Percentiles rank a stretch among this genome's conserved stretches.
Conservation (phyloP, 805 yeast species). For the Pichia cephalocereana region DNA sequence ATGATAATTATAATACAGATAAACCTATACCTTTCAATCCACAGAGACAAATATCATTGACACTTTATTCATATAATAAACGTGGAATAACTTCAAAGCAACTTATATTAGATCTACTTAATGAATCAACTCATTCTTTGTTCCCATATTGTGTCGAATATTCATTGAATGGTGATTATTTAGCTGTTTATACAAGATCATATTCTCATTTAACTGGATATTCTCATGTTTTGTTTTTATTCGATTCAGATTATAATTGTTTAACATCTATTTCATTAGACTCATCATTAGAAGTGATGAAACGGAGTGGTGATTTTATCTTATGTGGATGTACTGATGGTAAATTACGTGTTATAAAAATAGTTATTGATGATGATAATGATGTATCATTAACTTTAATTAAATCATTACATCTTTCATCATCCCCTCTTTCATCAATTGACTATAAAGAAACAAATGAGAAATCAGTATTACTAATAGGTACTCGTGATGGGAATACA, state of each 20-base stretch:
- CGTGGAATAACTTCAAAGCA: neutral
- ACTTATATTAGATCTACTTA: neutral
- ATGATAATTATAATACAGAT: no score
- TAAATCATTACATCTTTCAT: constrained; percentile 5
- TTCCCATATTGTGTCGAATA: constrained; percentile 7
- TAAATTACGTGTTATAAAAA: neutral
- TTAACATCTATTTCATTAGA: neutral
- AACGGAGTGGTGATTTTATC: neutral
- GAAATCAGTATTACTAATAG: constrained; percentile 1
- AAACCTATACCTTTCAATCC: no score
- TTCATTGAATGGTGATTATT: constrained; percentile 7
- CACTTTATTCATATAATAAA: neutral
- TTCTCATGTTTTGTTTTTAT: neutral
- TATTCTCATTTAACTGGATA: neutral
- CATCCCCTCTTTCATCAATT: constrained; percentile 8
- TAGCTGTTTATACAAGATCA: constrained; percentile 4
- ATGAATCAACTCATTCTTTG: neutral
- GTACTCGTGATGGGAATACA: constrained; percentile 12
- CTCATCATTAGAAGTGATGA: neutral
- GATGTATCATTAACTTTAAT: neutral
- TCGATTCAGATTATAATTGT: constrained; percentile 2
- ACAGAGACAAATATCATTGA: neutral
- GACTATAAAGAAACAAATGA: neutral
- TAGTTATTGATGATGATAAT: neutral
- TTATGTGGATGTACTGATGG: constrained; percentile 8